These are phyloP conservation scores for Dittrichia graveolens DNA, from an alignment of 129 eudicot genomes.

Conservation along the genomic window DNA sequence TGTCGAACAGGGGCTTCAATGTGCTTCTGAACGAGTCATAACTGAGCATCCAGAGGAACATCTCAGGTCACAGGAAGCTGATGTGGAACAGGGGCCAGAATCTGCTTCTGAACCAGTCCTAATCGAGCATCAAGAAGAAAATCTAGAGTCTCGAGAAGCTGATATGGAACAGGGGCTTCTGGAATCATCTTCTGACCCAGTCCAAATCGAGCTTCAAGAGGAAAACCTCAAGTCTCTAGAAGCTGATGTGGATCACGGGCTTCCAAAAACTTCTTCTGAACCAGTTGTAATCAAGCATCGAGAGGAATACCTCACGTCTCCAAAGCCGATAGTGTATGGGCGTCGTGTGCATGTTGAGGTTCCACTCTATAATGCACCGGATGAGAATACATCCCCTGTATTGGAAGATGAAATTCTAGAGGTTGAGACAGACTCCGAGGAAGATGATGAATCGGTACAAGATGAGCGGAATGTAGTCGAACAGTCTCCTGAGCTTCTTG, in stretches of 20 bases:
- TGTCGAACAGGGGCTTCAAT: too few species aligned
- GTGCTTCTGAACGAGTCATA: too few species aligned
- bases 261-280: constrained; percentile 26
- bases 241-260: constrained; percentile 17
- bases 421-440: constrained; percentile 35
- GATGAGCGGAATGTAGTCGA: constrained; percentile 13
- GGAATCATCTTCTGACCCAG: too few species aligned
- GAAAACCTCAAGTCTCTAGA: background rate
- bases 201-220: too few species aligned
- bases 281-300: constrained; percentile 12
- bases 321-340: constrained; percentile 39
- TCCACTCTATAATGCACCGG: constrained; percentile 30
- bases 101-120: too few species aligned
- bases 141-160: too few species aligned
- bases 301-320: constrained; percentile 29
- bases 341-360: constrained; percentile 41
- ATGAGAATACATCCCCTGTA: constrained; percentile 28
- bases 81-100: too few species aligned
- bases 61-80: too few species aligned
- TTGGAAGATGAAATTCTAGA: constrained; percentile 35
- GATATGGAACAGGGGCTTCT: too few species aligned
- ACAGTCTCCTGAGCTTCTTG: constrained; percentile 23
- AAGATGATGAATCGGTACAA: constrained; percentile 23
- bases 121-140: too few species aligned
- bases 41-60: too few species aligned